phyloP scores from a whole-genome alignment of 495 filamentous ascomycete genomes.

The Penicillium silybi region DNA sequence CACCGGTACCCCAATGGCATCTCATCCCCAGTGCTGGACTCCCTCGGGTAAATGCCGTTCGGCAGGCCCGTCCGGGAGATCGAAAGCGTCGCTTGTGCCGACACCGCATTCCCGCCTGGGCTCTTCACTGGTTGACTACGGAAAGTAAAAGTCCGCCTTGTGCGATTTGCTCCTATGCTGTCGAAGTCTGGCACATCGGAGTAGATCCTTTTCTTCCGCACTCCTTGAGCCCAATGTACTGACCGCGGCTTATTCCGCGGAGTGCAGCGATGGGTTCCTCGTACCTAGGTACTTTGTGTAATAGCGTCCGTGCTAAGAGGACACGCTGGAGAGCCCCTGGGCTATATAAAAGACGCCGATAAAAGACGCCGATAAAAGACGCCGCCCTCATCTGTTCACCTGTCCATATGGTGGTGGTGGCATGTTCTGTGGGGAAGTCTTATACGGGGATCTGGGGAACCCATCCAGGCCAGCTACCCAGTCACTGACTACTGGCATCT shows the following conservation, averaged over 20 bases:
- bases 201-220: background rate
- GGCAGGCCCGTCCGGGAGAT: constrained; percentile 13
- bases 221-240: background rate
- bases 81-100: background rate
- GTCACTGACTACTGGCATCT: background rate
- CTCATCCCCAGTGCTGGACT: background rate
- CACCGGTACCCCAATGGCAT: background rate
- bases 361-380: too few species aligned
- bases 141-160: background rate
- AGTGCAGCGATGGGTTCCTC: background rate
- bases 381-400: background rate
- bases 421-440: background rate
- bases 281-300: background rate
- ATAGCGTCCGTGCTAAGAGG: too few species aligned
- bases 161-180: background rate
- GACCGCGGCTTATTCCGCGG: background rate
- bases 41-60: constrained; percentile 5
- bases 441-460: background rate
- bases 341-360: too few species aligned
- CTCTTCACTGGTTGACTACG: background rate
- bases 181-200: background rate
- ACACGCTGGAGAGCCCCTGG: background rate
- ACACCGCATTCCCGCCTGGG: background rate
- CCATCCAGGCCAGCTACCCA: background rate
- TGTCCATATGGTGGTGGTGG: background rate